Evolutionary conservation across 192 early-diverging fungal genomes (phyloP).

Genomic region (Allomyces macrogynus): DNA sequence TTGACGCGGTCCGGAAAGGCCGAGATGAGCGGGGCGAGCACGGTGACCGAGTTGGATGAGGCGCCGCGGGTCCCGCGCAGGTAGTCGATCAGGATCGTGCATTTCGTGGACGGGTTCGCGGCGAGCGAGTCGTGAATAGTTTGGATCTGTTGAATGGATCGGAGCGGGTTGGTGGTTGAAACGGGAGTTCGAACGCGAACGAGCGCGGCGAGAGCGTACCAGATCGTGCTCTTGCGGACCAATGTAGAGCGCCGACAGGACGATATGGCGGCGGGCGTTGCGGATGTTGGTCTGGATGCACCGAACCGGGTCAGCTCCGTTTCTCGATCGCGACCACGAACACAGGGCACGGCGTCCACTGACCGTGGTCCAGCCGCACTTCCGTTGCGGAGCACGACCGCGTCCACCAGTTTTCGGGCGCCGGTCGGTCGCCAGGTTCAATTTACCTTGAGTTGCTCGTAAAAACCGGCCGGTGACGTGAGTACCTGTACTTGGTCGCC

Average conservation of each 20-base stretch:
- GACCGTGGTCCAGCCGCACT: too few relatives aligned
- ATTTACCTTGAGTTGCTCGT: conserved; percentile 14
- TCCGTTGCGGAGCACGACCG: too few relatives aligned
- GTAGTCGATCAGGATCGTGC: conserved; percentile 70
- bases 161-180: not conserved
- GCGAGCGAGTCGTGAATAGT: conserved; percentile 37
- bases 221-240: conserved; percentile 63
- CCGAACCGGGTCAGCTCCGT: not conserved
- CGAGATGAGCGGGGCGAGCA: conserved; percentile 39
- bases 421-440: too few relatives aligned
- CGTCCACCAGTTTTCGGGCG: too few relatives aligned
- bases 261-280: conserved; percentile 47
- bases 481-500: too few relatives aligned
- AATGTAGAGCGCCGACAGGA: conserved; percentile 73
- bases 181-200: not conserved
- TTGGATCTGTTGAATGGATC: conserved; percentile 17
- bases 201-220: not conserved
- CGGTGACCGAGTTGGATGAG: conserved; percentile 38
- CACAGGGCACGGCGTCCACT: not conserved
- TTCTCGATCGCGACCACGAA: not conserved
- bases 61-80: conserved; percentile 57
- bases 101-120: conserved; percentile 23
- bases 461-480: conserved; percentile 27
- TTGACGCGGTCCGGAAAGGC: conserved; percentile 40
- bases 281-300: conserved; percentile 27